A percentile compares a stretch with the other conserved stretches of the same genome.
phyloP scores from a whole-genome alignment of 371 early-diverging fungal genomes.

The Chytridiales sp. region DNA sequence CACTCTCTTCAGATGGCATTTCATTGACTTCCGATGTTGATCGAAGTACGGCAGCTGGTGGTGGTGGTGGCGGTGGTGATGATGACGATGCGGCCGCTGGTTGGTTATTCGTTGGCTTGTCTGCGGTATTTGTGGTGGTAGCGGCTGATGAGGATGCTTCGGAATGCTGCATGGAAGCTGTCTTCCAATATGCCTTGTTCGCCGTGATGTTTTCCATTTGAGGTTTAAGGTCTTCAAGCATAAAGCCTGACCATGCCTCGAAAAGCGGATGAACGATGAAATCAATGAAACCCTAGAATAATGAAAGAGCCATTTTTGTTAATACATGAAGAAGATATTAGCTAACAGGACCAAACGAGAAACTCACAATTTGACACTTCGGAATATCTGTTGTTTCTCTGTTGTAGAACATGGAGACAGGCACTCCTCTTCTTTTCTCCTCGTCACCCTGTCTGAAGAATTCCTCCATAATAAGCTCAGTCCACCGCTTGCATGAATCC shows the following conservation, averaged over 20 bases:
- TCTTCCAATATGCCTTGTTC: constrained; percentile 42
- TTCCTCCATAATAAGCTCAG: constrained; percentile 47
- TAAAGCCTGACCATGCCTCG: constrained; percentile 39
- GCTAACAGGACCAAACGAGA: neutral
- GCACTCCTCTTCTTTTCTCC: constrained; percentile 39
- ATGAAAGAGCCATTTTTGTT: too few species aligned
- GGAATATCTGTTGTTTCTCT: constrained; percentile 42
- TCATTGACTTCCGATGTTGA: too few species aligned
- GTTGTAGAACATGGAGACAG: constrained; percentile 47
- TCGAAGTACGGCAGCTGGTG: too few species aligned
- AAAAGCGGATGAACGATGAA: constrained; percentile 47
- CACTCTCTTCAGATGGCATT: too few species aligned
- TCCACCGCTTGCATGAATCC: constrained; percentile 37
- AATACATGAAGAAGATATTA: too few species aligned
- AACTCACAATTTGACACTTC: constrained; percentile 43
- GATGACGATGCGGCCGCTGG: too few species aligned
- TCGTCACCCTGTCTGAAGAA: constrained; percentile 46
- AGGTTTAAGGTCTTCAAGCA: constrained; percentile 34
- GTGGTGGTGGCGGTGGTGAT: too few species aligned
- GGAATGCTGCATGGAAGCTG: neutral
- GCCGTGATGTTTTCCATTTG: constrained; percentile 38
- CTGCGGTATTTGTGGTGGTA: too few species aligned
- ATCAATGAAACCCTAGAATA: constrained; percentile 47
- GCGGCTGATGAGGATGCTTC: too few species aligned
- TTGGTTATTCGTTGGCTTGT: too few species aligned